Conservation (phyloP, 2,329 filamentous ascomycete genomes). For the Leptoxyphium fumago region DNA sequence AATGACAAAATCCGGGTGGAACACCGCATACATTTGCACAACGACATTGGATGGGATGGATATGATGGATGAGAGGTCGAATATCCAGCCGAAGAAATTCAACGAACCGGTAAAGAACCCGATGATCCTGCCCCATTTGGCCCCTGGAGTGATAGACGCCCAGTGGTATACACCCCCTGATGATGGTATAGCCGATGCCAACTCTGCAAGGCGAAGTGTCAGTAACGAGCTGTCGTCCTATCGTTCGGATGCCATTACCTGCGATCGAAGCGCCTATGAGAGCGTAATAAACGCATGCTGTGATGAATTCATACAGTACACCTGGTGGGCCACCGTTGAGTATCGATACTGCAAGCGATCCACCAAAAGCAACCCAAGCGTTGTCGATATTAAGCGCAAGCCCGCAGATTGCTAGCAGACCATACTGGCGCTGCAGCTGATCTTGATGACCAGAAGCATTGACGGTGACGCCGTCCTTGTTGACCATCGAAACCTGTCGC, state of each 20-base stretch:
- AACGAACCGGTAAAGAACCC: conserved; percentile 23
- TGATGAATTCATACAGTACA: conserved; percentile 23
- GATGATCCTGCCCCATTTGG: conserved; percentile 16
- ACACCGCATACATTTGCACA: conserved; percentile 46
- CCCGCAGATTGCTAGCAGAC: conserved; percentile 43
- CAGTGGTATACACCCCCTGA: conserved; percentile 22
- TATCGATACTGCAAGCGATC: conserved; percentile 42
- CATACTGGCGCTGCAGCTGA: conserved; percentile 49
- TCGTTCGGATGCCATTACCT: conserved; percentile 1
- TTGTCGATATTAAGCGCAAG: conserved; percentile 47
- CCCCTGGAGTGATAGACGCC: conserved; percentile 21
- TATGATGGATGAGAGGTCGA: conserved; percentile 44
- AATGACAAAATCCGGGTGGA: conserved; percentile 38
- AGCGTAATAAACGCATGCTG: conserved; percentile 20
- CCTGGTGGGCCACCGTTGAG: conserved; percentile 23
- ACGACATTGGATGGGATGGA: conserved; percentile 45
- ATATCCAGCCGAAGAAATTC: conserved; percentile 47
- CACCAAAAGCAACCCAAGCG: conserved; percentile 49
- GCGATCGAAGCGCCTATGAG: conserved; percentile 23
- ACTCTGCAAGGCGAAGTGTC: conserved; percentile 4
- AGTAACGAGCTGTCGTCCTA: not conserved
- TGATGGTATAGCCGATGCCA: conserved; percentile 20
- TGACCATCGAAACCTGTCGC: conserved; percentile 4
- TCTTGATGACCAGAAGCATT: conserved; percentile 51
- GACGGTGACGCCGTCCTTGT: conserved; percentile 30